Conservation (phyloP, 768 basidiomycete species). For the Termitomyces sp. region DNA sequence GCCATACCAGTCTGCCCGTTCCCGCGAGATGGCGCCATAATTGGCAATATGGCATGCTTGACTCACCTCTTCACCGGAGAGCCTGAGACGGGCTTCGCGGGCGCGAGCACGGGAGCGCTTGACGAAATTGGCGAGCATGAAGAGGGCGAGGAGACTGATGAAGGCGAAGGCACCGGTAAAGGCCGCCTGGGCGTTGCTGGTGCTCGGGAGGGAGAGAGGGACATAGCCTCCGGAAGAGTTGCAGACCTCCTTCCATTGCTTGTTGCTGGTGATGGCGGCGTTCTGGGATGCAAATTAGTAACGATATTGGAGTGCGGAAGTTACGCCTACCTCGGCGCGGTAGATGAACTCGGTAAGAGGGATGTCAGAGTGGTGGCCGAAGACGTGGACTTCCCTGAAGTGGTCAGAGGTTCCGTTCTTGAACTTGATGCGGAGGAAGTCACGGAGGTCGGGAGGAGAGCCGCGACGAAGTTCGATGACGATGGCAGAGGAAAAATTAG, state of each 20-base stretch:
- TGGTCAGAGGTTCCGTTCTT: constrained; percentile 70
- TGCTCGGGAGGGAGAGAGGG: constrained; percentile 22
- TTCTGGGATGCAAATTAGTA: constrained; percentile 26
- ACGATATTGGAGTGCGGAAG: neutral
- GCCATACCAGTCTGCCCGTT: neutral
- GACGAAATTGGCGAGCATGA: constrained; percentile 33
- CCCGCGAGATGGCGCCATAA: constrained; percentile 34
- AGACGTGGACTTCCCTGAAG: constrained; percentile 70
- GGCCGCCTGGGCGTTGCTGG: constrained; percentile 24
- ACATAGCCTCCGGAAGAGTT: constrained; percentile 20
- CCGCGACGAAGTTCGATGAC: constrained; percentile 79
- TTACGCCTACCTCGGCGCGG: constrained; percentile 59
- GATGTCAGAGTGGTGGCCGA: constrained; percentile 72
- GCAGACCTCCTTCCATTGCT: constrained; percentile 50
- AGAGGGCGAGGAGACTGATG: constrained; percentile 35
- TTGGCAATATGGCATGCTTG: constrained; percentile 24
- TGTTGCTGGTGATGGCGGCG: constrained; percentile 53
- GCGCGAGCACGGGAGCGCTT: constrained; percentile 37
- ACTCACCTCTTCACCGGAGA: constrained; percentile 50
- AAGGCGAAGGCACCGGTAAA: constrained; percentile 35
- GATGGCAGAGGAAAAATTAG: constrained; percentile 70
- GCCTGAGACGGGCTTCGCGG: constrained; percentile 34
- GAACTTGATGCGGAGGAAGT: constrained; percentile 83
- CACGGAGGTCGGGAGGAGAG: constrained; percentile 69
- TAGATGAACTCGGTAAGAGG: constrained; percentile 85